Evolutionary conservation across 2,329 filamentous ascomycete genomes (phyloP), one percentile per base, ranked within the genome.

Genomic region (Cadophora sp.): DNA sequence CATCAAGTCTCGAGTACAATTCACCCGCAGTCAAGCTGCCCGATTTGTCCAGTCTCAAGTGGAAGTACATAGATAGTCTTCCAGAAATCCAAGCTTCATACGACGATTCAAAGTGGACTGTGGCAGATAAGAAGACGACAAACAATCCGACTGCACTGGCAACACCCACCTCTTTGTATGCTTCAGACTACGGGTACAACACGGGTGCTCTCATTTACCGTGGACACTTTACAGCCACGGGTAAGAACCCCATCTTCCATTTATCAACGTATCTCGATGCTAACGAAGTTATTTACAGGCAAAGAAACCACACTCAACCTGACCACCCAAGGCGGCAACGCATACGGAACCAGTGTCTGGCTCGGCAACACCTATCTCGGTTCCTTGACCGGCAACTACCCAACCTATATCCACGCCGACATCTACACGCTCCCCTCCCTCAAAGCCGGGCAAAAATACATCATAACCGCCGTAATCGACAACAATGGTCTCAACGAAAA

Each of bases 171-270:
- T 93, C 16, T 88, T 88, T 94, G 0, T 92, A 91, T 74, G 84
- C 84, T 0, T 86, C 86, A 16, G 91, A 94, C 78, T 93, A 94
- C 74, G 91, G 91, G 29, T 94, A 87, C 78, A 84, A 92, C 76
- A 85, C 87, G 0, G 91, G 91, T 7, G 86, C 85, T 1, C 82
- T 93, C 0, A 72, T 94, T 53, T 93, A 87, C 80, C 87, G 91
- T 1, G 91, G 90, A 0, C 84, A 88, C 71, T 93, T 94, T 76
- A 84, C 81, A 1, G 86, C 90, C 4, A 84, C 81, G 1, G 89
- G 89, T n/a, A 78, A 82, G 37, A n/a, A 46, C 16, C 4, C 1
- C 16, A 22, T 7, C 19, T 16, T 43, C 12, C 14, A 43, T 3
- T 9, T 9, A 4, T 4, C 16, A 46, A 5, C 16, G 19, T 5